These are phyloP conservation scores for Starmerella powellii DNA, from an alignment of 805 yeast genomes.

Conservation along the genomic window DNA sequence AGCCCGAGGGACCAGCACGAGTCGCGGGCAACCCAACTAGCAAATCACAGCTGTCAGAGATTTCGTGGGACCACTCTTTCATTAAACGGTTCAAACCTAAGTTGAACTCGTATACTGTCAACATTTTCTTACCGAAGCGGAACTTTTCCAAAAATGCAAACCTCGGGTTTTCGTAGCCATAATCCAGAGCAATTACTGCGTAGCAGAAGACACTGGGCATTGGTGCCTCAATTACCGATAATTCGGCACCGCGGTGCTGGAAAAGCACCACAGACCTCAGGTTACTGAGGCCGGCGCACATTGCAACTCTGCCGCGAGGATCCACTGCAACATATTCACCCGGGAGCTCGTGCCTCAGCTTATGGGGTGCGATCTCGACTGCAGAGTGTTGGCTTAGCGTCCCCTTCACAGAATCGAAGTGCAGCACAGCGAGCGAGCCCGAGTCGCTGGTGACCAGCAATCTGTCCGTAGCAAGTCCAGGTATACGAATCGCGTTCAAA, in stretches of 20 bases:
- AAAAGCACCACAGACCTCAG: background rate
- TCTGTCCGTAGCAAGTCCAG: constrained; percentile 44
- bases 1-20: constrained; percentile 58
- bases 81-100: constrained; percentile 71
- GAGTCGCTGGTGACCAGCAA: constrained; percentile 68
- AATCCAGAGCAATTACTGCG: constrained; percentile 49
- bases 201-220: constrained; percentile 36
- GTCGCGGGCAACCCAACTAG: constrained; percentile 63
- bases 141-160: constrained; percentile 72
- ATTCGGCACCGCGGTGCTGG: background rate
- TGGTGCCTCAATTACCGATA: background rate
- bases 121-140: constrained; percentile 27
- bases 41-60: constrained; percentile 36
- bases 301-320: constrained; percentile 36
- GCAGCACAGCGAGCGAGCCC: constrained; percentile 51
- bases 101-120: constrained; percentile 72
- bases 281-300: constrained; percentile 33
- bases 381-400: constrained; percentile 26
- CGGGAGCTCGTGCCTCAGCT: constrained; percentile 65
- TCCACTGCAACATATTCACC: constrained; percentile 63
- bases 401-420: constrained; percentile 32
- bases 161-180: constrained; percentile 68
- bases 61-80: constrained; percentile 35
- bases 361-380: constrained; percentile 40
- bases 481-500: constrained; percentile 40